A percentile compares a stretch with the other conserved stretches of the same genome.
phyloP scores from a whole-genome alignment of 208 protist species.

The Zelonia costaricensis region DNA sequence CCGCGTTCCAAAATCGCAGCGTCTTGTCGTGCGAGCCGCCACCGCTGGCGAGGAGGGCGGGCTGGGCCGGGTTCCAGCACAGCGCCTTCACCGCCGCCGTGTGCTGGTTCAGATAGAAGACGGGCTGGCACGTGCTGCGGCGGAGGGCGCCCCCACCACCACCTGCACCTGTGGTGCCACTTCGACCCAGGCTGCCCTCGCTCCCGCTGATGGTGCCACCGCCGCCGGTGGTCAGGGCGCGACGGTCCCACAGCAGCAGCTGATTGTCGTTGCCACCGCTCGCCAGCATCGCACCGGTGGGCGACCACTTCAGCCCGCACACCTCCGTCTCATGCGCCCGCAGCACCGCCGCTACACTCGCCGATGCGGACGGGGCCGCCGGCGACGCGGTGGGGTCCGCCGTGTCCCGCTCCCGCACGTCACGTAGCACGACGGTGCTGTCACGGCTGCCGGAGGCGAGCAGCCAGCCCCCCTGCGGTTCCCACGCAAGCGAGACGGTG shows the following conservation, averaged over 20 bases:
- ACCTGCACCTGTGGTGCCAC: too few species aligned
- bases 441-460: slow-evolving; percentile 95
- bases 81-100: slow-evolving; percentile 98
- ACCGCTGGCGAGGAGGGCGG: slow-evolving; percentile 96
- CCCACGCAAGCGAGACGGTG: slow-evolving; percentile 92
- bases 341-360: slow-evolving; percentile 43
- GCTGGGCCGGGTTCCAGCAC: slow-evolving; percentile 98
- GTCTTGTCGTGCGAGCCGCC: slow-evolving; percentile 98
- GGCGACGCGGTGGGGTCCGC: slow-evolving; percentile 5
- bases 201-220: not conserved
- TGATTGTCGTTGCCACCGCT: slow-evolving; percentile 99
- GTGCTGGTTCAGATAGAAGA: slow-evolving; percentile 93
- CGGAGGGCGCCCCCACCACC: not conserved
- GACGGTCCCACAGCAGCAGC: slow-evolving; percentile 96
- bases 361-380: not conserved
- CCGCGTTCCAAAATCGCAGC: slow-evolving; percentile 98
- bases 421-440: slow-evolving; percentile 93
- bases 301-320: slow-evolving; percentile 97
- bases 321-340: slow-evolving; percentile 95
- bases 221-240: slow-evolving; percentile 19
- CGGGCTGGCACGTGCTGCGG: slow-evolving; percentile 41
- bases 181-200: too few species aligned
- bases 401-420: slow-evolving; percentile 83
- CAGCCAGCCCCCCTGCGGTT: slow-evolving; percentile 53
- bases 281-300: slow-evolving; percentile 92